phyloP scores from a whole-genome alignment of 2,329 filamentous ascomycete species.

The Alternaria brassicae region DNA sequence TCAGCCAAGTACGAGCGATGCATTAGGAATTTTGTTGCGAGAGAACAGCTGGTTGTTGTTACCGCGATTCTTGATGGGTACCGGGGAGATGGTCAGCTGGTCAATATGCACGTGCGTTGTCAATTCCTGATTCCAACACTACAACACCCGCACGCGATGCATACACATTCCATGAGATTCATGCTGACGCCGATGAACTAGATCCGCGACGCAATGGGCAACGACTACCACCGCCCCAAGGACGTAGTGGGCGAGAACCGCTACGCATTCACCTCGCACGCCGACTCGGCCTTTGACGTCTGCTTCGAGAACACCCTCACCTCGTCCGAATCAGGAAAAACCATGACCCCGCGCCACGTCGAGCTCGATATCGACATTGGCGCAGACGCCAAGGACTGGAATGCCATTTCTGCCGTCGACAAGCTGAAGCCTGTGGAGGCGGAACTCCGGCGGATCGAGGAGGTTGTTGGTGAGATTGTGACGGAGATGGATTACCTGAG shows the following conservation, averaged over 20 bases:
- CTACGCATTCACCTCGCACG: slow-evolving; percentile 91
- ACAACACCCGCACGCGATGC: background rate
- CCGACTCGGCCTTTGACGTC: slow-evolving; percentile 91
- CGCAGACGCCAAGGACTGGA: slow-evolving; percentile 98
- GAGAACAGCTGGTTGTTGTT: slow-evolving; percentile 93
- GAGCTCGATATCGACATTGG: slow-evolving; percentile 97
- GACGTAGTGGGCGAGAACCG: slow-evolving; percentile 91
- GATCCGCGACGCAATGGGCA: slow-evolving; percentile 95
- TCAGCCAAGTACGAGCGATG: slow-evolving; percentile 77
- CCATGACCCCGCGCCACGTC: slow-evolving; percentile 67
- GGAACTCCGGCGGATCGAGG: slow-evolving; percentile 90
- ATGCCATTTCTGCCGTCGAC: slow-evolving; percentile 91
- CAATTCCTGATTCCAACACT: background rate
- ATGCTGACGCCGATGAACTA: slow-evolving; percentile 50
- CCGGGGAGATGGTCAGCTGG: slow-evolving; percentile 87
- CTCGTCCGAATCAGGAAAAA: slow-evolving; percentile 30
- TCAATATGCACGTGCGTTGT: slow-evolving; percentile 89
- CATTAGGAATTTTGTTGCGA: slow-evolving; percentile 93
- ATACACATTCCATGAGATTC: no score
- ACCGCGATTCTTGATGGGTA: slow-evolving; percentile 86
- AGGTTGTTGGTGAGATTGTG: slow-evolving; percentile 87
- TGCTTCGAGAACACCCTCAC: slow-evolving; percentile 89
- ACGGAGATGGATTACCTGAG: slow-evolving; percentile 96
- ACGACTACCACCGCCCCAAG: slow-evolving; percentile 91
- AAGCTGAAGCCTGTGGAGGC: slow-evolving; percentile 98